Base-by-base conservation (phyloP, 2,329 filamentous ascomycete species). In the Fusarium pseudocircinatum region DNA sequence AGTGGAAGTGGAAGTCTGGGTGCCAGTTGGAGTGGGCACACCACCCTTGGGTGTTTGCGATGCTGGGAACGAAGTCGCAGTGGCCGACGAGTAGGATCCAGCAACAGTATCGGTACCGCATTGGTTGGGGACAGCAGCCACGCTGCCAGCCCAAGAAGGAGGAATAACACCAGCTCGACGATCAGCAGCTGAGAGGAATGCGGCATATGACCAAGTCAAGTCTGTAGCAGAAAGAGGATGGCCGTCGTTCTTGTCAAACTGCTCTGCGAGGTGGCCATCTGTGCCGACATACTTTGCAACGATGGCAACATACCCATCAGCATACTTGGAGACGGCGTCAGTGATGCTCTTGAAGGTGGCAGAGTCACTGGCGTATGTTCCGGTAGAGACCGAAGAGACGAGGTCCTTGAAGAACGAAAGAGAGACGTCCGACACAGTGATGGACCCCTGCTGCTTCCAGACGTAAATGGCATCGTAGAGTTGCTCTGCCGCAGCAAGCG, bases 401-500 rank as follows among this genome's bases (percentile, higher is more conserved):
- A 94, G 83, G 73, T 91, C 91, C 68, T 85, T 81, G 88, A 95
- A 96, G 84, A 96, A 96, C 13, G 87, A 78, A 14, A 94, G 85
- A 0, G 92, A 94, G 4, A 86, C 86, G 1, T 85, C 82, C 10
- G 89, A 92, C 52, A 96, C 87, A 2, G 86, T 87, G 76, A 97
- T 87, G 11, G 86, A 90, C 3, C 90, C 90, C 32, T 86, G 81
- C 40, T 84, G 82, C 70, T 91, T 86, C 92, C 93, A 96, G 56
- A 92, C 90, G 73, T 92, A 91, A 3, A 95, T 78, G 2, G 94
- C 92, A 75, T 93, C 91, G 79, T 95, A 96, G 6, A 97, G 87
- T 78, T 93, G 91, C 81, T 96, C 94, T 7, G 93, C 94, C 1
- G 93, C 93, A 4, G 93, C 93, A 36, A 94, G 85, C 2, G 92